phyloP scores from a whole-genome alignment of 768 basidiomycete genomes.

The Hygrophoropsis aurantiaca region DNA sequence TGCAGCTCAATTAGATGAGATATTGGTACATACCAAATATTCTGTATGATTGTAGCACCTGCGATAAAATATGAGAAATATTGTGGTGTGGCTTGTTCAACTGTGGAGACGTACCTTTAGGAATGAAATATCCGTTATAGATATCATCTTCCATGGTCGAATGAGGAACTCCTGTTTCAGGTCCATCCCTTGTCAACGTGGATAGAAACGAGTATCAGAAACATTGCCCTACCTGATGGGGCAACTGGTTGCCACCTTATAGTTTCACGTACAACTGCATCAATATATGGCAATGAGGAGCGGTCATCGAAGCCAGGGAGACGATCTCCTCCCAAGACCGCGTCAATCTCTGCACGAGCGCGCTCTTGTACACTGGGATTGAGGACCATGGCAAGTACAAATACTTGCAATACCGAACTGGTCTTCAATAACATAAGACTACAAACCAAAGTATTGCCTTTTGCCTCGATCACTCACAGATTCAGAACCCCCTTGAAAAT shows the following conservation, averaged over 20 bases:
- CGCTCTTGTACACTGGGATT: neutral
- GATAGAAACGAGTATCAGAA: neutral
- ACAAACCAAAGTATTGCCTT: too few species aligned
- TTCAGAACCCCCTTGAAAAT: too few species aligned
- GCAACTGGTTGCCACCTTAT: constrained; percentile 1
- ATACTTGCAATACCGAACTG: constrained; percentile 7
- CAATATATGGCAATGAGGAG: constrained; percentile 4
- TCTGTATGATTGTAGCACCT: constrained; percentile 7
- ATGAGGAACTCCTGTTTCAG: constrained; percentile 8
- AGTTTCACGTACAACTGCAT: constrained; percentile 5
- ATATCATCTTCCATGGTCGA: constrained; percentile 9
- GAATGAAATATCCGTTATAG: constrained; percentile 17
- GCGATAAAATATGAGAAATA: too few species aligned
- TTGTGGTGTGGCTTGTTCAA: too few species aligned
- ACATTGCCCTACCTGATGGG: neutral
- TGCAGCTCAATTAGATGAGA: neutral
- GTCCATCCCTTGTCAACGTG: neutral
- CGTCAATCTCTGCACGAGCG: constrained; percentile 5
- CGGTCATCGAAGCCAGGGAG: constrained; percentile 6
- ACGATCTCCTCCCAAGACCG: constrained; percentile 4
- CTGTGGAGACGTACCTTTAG: constrained; percentile 8
- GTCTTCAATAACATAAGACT: constrained; percentile 5
- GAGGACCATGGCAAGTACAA: constrained; percentile 5
- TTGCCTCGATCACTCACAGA: too few species aligned
- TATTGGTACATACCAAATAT: constrained; percentile 7